Percentiles rank a stretch among this genome's conserved stretches.
Evolutionary conservation across 2,329 filamentous ascomycete species (phyloP).

Genomic region (Ustulina deusta): DNA sequence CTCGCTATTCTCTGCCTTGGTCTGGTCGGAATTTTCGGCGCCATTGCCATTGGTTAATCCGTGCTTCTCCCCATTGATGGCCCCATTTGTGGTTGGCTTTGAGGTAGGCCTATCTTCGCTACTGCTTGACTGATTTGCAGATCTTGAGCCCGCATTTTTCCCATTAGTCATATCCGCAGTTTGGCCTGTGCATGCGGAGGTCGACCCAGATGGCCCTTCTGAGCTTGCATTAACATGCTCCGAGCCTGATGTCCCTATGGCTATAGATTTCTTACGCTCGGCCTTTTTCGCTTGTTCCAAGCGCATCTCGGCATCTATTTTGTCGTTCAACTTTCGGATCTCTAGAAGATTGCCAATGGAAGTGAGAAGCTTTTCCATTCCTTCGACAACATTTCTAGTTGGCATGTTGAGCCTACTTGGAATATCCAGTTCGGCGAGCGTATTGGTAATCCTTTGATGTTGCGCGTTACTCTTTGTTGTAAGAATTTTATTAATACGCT

Average conservation of each 20-base stretch:
- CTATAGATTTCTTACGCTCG: constrained; percentile 59
- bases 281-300: constrained; percentile 68
- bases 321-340: constrained; percentile 78
- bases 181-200: not conserved
- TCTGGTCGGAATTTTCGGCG: not conserved
- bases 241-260: not conserved
- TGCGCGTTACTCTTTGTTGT: constrained; percentile 81
- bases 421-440: constrained; percentile 78
- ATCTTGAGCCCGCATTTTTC: not conserved
- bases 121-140: constrained; percentile 1
- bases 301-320: constrained; percentile 78
- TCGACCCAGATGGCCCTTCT: constrained; percentile 8
- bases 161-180: constrained; percentile 8
- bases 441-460: constrained; percentile 78
- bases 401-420: constrained; percentile 78
- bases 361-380: constrained; percentile 77
- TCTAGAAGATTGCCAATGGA: constrained; percentile 78
- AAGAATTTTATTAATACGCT: constrained; percentile 82
- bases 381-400: constrained; percentile 75
- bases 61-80: constrained; percentile 1
- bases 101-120: constrained; percentile 10
- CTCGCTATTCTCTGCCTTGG: constrained; percentile 32
- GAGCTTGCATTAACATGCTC: constrained; percentile 2
- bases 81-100: constrained; percentile 40
- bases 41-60: not conserved